These are phyloP conservation scores for Wickerhamiella siamensis DNA, from an alignment of 805 yeast species.

Conservation along the genomic window DNA sequence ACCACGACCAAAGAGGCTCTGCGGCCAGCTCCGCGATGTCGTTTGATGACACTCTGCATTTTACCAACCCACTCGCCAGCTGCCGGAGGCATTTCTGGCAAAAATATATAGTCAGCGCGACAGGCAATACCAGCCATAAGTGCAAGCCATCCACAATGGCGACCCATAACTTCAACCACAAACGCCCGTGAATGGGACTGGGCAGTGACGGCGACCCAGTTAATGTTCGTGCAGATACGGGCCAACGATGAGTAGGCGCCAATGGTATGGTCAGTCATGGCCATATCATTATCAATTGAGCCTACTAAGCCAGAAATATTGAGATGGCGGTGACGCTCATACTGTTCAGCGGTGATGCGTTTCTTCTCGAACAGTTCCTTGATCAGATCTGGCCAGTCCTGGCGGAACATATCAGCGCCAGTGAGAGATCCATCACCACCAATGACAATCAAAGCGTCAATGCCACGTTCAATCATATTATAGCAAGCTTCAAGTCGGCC, in stretches of 20 bases:
- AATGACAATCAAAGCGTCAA: slow-evolving; percentile 88
- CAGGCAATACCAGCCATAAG: slow-evolving; percentile 95
- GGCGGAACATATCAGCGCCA: slow-evolving; percentile 88
- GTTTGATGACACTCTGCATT: slow-evolving; percentile 54
- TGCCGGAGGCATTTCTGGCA: slow-evolving; percentile 85
- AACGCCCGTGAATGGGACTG: slow-evolving; percentile 94
- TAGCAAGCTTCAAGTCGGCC: slow-evolving; percentile 77
- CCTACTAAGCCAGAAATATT: slow-evolving; percentile 92
- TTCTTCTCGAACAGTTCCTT: slow-evolving; percentile 49
- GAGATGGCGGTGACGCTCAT: slow-evolving; percentile 49
- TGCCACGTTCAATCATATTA: slow-evolving; percentile 73
- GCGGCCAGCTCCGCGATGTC: slow-evolving; percentile 78
- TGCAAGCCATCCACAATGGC: slow-evolving; percentile 99
- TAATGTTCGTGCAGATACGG: slow-evolving; percentile 85
- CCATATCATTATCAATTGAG: slow-evolving; percentile 96
- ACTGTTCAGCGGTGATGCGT: slow-evolving; percentile 43
- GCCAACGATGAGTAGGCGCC: slow-evolving; percentile 92
- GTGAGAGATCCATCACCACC: slow-evolving; percentile 99
- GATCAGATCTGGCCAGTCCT: slow-evolving; percentile 86
- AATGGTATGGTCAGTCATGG: slow-evolving; percentile 89
- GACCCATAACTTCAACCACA: slow-evolving; percentile 97
- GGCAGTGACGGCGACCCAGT: slow-evolving; percentile 95
- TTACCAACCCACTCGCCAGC: slow-evolving; percentile 66
- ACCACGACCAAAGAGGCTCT: slow-evolving; percentile 93
- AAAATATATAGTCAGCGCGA: slow-evolving; percentile 84